A percentile compares a stretch with the other conserved stretches of the same genome.
phyloP scores from a whole-genome alignment of 2,329 filamentous ascomycete species.

The Dothiorella sarmentorum region DNA sequence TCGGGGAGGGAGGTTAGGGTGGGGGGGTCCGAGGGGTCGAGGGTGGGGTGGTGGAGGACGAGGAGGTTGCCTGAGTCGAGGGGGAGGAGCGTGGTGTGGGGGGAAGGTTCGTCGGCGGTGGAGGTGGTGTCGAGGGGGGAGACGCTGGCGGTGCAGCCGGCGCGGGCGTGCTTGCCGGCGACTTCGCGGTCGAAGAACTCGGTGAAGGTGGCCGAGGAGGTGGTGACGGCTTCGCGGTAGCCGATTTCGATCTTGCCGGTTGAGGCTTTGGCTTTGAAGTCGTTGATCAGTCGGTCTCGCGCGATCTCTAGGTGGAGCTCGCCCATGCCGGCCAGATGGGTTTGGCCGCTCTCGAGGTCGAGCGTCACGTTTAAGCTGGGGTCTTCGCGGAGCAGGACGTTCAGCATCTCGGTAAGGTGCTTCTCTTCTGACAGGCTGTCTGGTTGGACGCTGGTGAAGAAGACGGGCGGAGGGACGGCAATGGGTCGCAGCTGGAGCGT shows the following conservation, averaged over 20 bases:
- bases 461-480: slow-evolving; percentile 86
- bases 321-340: slow-evolving; percentile 92
- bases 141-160: slow-evolving; percentile 67
- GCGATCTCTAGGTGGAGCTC: slow-evolving; percentile 94
- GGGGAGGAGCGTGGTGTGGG: slow-evolving; percentile 30
- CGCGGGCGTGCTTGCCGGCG: slow-evolving; percentile 74
- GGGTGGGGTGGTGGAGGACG: slow-evolving; percentile 51
- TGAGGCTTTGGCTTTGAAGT: slow-evolving; percentile 78
- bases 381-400: slow-evolving; percentile 81
- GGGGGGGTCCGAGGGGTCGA: slow-evolving; percentile 42
- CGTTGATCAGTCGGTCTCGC: slow-evolving; percentile 78
- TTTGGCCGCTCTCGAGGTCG: slow-evolving; percentile 89
- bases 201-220: slow-evolving; percentile 54
- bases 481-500: slow-evolving; percentile 82
- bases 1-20: slow-evolving; percentile 47
- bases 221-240: slow-evolving; percentile 78
- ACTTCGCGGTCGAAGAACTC: slow-evolving; percentile 74
- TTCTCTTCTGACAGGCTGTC: slow-evolving; percentile 75
- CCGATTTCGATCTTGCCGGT: slow-evolving; percentile 94
- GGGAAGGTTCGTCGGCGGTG: slow-evolving; percentile 21
- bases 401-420: slow-evolving; percentile 70
- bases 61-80: slow-evolving; percentile 56
- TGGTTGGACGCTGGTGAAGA: slow-evolving; percentile 91
- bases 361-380: slow-evolving; percentile 82
- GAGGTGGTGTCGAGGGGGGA: slow-evolving; percentile 52